These are phyloP conservation scores for Wallacemonas sp. DNA, from an alignment of 208 protist species.

Conservation along the genomic window DNA sequence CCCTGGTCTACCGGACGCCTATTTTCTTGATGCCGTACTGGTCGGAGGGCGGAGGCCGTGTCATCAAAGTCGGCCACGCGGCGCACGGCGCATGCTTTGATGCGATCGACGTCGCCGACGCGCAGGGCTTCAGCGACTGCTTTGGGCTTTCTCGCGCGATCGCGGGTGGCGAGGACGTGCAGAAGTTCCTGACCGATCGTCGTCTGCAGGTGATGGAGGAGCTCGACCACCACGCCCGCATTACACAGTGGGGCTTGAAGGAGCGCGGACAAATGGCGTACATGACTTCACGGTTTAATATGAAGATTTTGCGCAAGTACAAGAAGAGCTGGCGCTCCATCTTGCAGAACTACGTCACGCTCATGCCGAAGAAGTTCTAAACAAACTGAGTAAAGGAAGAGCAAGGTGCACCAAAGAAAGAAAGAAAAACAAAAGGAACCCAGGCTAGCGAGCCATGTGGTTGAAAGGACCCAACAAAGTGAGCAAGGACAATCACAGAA, in stretches of 20 bases:
- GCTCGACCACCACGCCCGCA: slow-evolving; percentile 78
- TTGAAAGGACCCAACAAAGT: too few species aligned
- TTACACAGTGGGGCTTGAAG: slow-evolving; percentile 80
- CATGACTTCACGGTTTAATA: slow-evolving; percentile 87
- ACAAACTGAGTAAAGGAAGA: too few species aligned
- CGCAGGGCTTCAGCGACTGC: slow-evolving; percentile 92
- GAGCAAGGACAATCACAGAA: too few species aligned
- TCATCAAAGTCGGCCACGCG: slow-evolving; percentile 89
- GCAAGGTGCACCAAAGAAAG: too few species aligned
- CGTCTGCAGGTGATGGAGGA: slow-evolving; percentile 91
- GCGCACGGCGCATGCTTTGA: slow-evolving; percentile 88
- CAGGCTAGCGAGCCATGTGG: too few species aligned
- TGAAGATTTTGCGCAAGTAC: slow-evolving; percentile 91
- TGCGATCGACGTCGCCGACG: slow-evolving; percentile 86
- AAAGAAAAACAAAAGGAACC: too few species aligned
- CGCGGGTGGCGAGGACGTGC: slow-evolving; percentile 69
- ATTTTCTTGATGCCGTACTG: slow-evolving; percentile 91
- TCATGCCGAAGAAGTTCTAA: slow-evolving; percentile 67
- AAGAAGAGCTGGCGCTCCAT: slow-evolving; percentile 87
- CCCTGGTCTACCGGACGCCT: slow-evolving; percentile 82
- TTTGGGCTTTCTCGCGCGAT: slow-evolving; percentile 84
- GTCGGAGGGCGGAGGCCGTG: slow-evolving; percentile 80
- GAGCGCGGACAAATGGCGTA: slow-evolving; percentile 88
- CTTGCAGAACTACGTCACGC: slow-evolving; percentile 86
- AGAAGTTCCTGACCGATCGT: slow-evolving; percentile 74